These are phyloP conservation scores for Fusarium acutatum DNA, from an alignment of 2,329 filamentous ascomycete genomes.

Conservation along the genomic window DNA sequence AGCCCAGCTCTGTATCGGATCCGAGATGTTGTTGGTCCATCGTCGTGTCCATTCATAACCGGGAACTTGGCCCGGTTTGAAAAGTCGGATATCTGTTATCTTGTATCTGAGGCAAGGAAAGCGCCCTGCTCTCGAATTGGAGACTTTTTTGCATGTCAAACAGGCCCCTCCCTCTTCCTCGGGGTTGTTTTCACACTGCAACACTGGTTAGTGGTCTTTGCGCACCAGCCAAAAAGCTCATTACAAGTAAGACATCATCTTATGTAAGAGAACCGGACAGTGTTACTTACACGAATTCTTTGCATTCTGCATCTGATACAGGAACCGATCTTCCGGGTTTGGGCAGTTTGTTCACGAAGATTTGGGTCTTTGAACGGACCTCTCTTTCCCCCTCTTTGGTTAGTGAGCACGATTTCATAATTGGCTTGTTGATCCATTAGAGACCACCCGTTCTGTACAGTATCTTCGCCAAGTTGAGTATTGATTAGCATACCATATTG, in stretches of 20 bases:
- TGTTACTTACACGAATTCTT: slow-evolving; percentile 63
- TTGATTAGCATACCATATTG: slow-evolving; percentile 30
- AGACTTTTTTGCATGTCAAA: slow-evolving; percentile 62
- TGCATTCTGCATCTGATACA: slow-evolving; percentile 71
- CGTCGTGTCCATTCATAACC: slow-evolving; percentile 67
- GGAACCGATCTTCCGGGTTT: slow-evolving; percentile 65
- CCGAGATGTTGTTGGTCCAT: slow-evolving; percentile 64
- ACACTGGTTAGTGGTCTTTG: slow-evolving; percentile 9
- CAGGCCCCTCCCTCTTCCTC: slow-evolving; percentile 59
- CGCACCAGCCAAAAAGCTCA: neutral
- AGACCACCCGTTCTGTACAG: slow-evolving; percentile 24
- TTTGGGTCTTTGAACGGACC: slow-evolving; percentile 64
- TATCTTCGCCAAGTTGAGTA: slow-evolving; percentile 15
- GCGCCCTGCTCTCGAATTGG: slow-evolving; percentile 59
- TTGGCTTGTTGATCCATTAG: slow-evolving; percentile 38
- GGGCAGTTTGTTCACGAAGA: slow-evolving; percentile 62
- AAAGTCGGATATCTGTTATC: slow-evolving; percentile 65
- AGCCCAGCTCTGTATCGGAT: slow-evolving; percentile 66
- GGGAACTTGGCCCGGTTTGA: slow-evolving; percentile 66
- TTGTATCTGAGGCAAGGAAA: slow-evolving; percentile 69
- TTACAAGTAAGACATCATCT: neutral
- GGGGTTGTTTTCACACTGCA: slow-evolving; percentile 62
- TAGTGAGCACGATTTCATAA: slow-evolving; percentile 43
- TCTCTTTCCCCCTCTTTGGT: slow-evolving; percentile 50
- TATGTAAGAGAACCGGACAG: neutral